Percentiles rank a stretch among this genome's conserved stretches.
Conservation (phyloP, 306 rosid species). For the Vigna hirtella region DNA sequence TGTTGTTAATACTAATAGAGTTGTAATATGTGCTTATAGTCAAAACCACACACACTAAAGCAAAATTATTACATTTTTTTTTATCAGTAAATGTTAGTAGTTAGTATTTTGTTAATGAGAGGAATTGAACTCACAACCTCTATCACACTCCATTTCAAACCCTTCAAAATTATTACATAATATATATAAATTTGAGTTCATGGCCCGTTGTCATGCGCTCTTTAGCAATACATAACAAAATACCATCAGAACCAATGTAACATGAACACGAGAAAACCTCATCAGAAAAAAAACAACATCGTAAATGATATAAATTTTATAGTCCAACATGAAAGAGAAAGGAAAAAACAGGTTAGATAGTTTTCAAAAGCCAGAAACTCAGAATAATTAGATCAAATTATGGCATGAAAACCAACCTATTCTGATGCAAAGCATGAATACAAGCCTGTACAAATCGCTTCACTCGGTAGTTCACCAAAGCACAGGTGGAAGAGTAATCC, state of each 20-base stretch:
- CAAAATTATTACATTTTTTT: background rate
- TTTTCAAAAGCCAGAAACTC: conserved; percentile 12
- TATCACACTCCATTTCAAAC: no score
- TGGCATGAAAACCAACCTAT: conserved; percentile 58
- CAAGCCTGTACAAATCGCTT: conserved; percentile 67
- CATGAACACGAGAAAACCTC: background rate
- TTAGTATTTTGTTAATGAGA: no score
- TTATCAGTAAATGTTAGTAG: no score
- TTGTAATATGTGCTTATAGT: background rate
- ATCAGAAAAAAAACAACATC: background rate
- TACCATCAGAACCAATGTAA: conserved; percentile 4
- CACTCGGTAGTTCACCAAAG: conserved; percentile 72
- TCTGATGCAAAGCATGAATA: conserved; percentile 70
- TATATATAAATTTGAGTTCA: background rate
- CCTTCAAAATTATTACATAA: background rate
- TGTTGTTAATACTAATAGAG: background rate
- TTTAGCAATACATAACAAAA: background rate
- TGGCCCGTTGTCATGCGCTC: background rate
- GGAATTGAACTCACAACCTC: no score
- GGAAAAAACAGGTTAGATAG: background rate
- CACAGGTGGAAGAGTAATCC: conserved; percentile 60
- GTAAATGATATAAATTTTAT: background rate
- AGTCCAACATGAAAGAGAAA: background rate
- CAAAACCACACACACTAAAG: conserved; percentile 2
- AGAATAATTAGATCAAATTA: conserved; percentile 12